Conservation (phyloP, 306 rosid species). For the Parietaria judaica region DNA sequence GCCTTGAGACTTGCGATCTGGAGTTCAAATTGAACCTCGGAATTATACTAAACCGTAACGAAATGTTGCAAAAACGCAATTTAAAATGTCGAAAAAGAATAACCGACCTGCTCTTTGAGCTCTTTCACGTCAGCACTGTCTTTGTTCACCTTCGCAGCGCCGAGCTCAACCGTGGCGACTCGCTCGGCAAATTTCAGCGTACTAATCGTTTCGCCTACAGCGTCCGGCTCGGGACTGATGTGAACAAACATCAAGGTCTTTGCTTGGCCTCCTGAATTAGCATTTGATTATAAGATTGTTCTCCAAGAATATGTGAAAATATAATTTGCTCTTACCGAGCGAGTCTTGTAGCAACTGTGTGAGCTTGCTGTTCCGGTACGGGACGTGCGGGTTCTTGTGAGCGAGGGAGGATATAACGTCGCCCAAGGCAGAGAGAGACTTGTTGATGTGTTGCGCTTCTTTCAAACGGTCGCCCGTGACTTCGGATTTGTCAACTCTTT, state of each 20-base stretch:
- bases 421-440: constrained; percentile 91
- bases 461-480: constrained; percentile 91
- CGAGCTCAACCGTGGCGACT: constrained; percentile 92
- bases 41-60: neutral
- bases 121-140: constrained; percentile 74
- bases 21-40: constrained; percentile 13
- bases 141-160: constrained; percentile 89
- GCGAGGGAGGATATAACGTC: constrained; percentile 97
- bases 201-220: constrained; percentile 75
- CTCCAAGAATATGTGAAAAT: neutral
- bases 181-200: constrained; percentile 94
- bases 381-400: constrained; percentile 88
- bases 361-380: constrained; percentile 93
- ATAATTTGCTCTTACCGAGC: constrained; percentile 47
- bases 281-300: constrained; percentile 1
- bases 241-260: constrained; percentile 96
- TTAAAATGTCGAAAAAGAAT: constrained; percentile 4
- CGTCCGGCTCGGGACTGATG: constrained; percentile 82
- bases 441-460: constrained; percentile 95
- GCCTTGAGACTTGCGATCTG: constrained; percentile 77
- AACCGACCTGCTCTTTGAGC: constrained; percentile 84
- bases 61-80: neutral
- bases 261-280: constrained; percentile 78
- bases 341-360: constrained; percentile 97
- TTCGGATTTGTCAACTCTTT: constrained; percentile 94